Percentiles rank a stretch among this genome's conserved stretches.
Evolutionary conservation across 2,329 filamentous ascomycete species (phyloP).

Genomic region (Ampelomyces quisqualis): DNA sequence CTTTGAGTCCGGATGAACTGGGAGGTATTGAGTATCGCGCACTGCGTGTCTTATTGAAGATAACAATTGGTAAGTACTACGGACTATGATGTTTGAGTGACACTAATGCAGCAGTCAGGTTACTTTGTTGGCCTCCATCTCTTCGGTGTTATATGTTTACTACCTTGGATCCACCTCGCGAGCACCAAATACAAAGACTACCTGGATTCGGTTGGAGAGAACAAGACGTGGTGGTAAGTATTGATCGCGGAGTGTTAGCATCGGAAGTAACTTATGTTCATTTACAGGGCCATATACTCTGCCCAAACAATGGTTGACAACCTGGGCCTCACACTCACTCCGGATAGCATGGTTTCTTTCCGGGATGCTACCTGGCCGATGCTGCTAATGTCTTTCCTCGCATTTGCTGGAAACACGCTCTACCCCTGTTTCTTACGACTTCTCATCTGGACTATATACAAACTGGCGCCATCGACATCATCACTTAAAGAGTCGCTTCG

Average conservation of each 20-base stretch:
- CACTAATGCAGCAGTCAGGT: background rate
- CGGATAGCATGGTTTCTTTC: background rate
- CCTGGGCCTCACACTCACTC: background rate
- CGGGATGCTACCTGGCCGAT: slow-evolving; percentile 1
- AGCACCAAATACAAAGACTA: slow-evolving; percentile 49
- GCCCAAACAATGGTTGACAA: slow-evolving; percentile 1
- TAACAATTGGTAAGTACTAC: background rate
- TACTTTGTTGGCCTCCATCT: slow-evolving; percentile 1
- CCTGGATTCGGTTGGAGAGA: slow-evolving; percentile 46
- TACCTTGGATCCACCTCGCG: slow-evolving; percentile 49
- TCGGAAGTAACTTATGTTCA: background rate
- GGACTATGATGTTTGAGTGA: background rate
- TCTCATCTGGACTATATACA: background rate
- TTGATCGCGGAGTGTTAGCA: too few species aligned
- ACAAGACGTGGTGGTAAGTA: slow-evolving; percentile 54
- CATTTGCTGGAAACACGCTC: background rate
- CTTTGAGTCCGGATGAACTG: slow-evolving; percentile 37
- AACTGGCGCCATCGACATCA: background rate
- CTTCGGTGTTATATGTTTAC: slow-evolving; percentile 20
- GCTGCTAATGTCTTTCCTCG: slow-evolving; percentile 1
- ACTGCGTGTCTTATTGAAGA: background rate
- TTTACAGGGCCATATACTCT: background rate
- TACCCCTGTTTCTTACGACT: slow-evolving; percentile 1
- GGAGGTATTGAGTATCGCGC: slow-evolving; percentile 1
- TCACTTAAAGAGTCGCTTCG: background rate